Base-by-base conservation (phyloP, 352 stramenopile species). In the Phytophthora ohioensis region DNA sequence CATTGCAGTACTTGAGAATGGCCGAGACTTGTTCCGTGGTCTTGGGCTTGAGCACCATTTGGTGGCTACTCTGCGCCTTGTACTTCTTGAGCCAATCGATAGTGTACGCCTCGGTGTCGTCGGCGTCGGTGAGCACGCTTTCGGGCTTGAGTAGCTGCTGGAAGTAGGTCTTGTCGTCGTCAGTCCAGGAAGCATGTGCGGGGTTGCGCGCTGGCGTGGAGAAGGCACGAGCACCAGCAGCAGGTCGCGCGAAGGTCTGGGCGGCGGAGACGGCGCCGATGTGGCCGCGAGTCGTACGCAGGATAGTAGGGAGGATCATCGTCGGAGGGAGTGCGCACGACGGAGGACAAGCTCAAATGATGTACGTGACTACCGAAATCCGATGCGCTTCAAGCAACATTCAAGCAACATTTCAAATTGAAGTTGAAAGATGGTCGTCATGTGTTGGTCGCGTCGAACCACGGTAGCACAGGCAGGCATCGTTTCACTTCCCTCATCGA, bases 1-100 rank as follows among this genome's bases (percentile, higher is more conserved):
- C 73, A 74, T 98, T 87, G 78, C 97, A 99, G 78, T 99, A 97
- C 65, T 85, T 78, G 39, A 99, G 82, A 27, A 99, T 84, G n/a
- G 79, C 72, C 1, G 88, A 90, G 36, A 98, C 89, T 58, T 98
- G 79, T 43, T 93, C 83, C 1, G 91, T 97, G 7, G 81, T 97
- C 63, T 91, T 85, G 42, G 94, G 94, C 35, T 89, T 88, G 13
- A 97, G 78, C 63, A 97, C 93, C 62, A 97, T 85, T 53, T 89
- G 75, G 55, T 81, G 84, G 42, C 47, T 73, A 64, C 76, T 90
- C 42, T 64, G 36, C 9, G 79, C 77, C 58, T 91, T 84, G 80
- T 93, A 97, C 65, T 97, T 96, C 56, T 93, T 85, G 30, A 93
- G 84, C 90, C 90, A 97, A 75, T 97, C 91, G 46, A 81, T 69